phyloP scores from a whole-genome alignment of 306 rosid species.

The Dicorynia guianensis region DNA sequence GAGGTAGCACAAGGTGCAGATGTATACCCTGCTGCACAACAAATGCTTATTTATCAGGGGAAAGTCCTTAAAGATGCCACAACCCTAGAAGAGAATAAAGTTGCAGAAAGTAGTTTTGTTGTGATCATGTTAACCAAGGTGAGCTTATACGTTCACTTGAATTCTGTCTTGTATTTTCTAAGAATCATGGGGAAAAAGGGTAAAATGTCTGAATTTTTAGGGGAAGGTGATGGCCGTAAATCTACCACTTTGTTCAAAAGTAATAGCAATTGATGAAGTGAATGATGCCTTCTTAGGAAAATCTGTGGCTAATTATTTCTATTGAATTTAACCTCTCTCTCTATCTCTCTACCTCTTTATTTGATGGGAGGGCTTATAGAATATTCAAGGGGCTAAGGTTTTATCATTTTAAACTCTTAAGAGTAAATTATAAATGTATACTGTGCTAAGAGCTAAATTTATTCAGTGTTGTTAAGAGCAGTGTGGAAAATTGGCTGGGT shows the following conservation, averaged over 20 bases:
- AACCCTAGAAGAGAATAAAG: conserved; percentile 75
- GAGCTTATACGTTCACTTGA: conserved; percentile 6
- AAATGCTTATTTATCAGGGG: conserved; percentile 89
- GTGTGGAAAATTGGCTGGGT: too few relatives aligned
- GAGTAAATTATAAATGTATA: too few relatives aligned
- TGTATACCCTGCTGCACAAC: conserved; percentile 76
- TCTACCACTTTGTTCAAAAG: not conserved
- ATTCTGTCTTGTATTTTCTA: not conserved
- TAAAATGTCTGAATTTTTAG: not conserved
- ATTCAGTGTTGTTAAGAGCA: too few relatives aligned
- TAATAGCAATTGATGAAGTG: not conserved
- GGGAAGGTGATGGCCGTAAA: not conserved
- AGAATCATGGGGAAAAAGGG: not conserved
- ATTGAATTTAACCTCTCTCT: too few relatives aligned
- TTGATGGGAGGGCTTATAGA: too few relatives aligned
- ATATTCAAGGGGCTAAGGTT: too few relatives aligned
- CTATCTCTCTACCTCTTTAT: too few relatives aligned
- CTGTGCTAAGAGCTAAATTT: too few relatives aligned
- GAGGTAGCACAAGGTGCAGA: conserved; percentile 68
- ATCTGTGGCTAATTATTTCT: too few relatives aligned
- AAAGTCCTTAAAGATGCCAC: conserved; percentile 75
- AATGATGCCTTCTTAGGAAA: too few relatives aligned
- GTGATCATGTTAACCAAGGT: conserved; percentile 86
- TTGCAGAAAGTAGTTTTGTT: conserved; percentile 76
- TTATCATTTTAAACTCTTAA: too few relatives aligned